A percentile compares a stretch with the other conserved stretches of the same genome.
phyloP scores from a whole-genome alignment of 257 asterid genomes.

The Ligustrum vulgare region DNA sequence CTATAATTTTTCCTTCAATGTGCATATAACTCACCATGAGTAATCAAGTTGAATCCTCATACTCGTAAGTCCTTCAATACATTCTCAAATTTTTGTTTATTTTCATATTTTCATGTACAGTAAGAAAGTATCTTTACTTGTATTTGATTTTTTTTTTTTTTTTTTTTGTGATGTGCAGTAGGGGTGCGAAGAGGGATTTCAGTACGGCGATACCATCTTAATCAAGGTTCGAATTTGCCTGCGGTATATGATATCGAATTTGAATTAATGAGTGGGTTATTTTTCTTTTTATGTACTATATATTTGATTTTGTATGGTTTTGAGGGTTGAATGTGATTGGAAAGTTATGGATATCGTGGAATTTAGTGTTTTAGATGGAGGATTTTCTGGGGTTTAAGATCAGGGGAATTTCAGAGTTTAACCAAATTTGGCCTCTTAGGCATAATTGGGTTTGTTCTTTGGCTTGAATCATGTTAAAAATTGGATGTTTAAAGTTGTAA shows the following conservation, averaged over 20 bases:
- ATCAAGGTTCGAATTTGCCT: slow-evolving; percentile 52
- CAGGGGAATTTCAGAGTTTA: background rate
- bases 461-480: background rate
- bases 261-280: slow-evolving; percentile 6
- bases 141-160: slow-evolving; percentile 1
- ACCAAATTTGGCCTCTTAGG: background rate
- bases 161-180: slow-evolving; percentile 42
- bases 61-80: slow-evolving; percentile 32
- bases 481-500: background rate
- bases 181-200: slow-evolving; percentile 79
- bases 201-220: slow-evolving; percentile 89
- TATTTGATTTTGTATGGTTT: background rate
- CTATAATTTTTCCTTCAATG: background rate
- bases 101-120: background rate
- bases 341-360: background rate
- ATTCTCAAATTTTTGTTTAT: slow-evolving; percentile 12
- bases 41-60: slow-evolving; percentile 48
- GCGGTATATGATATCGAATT: no score
- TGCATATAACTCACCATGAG: slow-evolving; percentile 11
- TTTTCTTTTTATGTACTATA: background rate
- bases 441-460: background rate
- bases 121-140: background rate
- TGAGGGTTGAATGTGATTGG: background rate
- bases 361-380: background rate
- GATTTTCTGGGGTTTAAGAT: background rate